Base-by-base conservation (phyloP, 805 yeast species). In the Saccharomycopsis olivae region DNA sequence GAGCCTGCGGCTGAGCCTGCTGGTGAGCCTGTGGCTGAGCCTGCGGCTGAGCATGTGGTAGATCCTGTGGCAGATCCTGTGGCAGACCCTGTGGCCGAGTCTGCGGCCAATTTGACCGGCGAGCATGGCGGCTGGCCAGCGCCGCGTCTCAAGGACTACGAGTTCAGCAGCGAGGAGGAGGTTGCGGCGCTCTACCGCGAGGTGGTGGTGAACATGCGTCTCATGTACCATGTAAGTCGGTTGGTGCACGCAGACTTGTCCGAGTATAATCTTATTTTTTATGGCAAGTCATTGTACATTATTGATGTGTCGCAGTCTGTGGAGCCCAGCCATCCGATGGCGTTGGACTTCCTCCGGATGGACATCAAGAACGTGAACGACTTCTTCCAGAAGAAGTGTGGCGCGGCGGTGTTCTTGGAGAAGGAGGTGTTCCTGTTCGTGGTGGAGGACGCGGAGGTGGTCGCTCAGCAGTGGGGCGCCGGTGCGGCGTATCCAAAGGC, bases 231-330 rank as follows among this genome's bases (percentile, higher is more conserved):
- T 49, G 78, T 73, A 33, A 92, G 98, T 60, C 75, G 87, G 17
- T 68, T 92, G 27, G 94, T 92, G 8, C 99, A 92, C 65, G 98
- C 98, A 0, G 99, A 92, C 68, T 66, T 92, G 55, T 81, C 94
- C 46, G 99, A 92, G 59, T 92, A 92, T 64, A 92, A 92, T 57
- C 73, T 87, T 2, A 81, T 92, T 39, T 83, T 92, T 17, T 64
- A 64, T 46, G 57, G 83, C 5, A 78, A 71, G 25, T 78, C 71
- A 23, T 63, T 92, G 21, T 87, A 82, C 60, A 83, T 92, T 43
- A 84, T 92, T 50, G 99, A 92, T 62, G 99, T 92, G 9, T 88
- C 97, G 1, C 99, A 92, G 58, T 78, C 94, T 29, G 97, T 92
- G 18, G 97, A 92, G 58, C 96, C 96, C 8, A 96, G 87, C 51